Evolutionary conservation across 176 grass and related monocot species (phyloP).

Genomic region (Cymbopogon citratus): DNA sequence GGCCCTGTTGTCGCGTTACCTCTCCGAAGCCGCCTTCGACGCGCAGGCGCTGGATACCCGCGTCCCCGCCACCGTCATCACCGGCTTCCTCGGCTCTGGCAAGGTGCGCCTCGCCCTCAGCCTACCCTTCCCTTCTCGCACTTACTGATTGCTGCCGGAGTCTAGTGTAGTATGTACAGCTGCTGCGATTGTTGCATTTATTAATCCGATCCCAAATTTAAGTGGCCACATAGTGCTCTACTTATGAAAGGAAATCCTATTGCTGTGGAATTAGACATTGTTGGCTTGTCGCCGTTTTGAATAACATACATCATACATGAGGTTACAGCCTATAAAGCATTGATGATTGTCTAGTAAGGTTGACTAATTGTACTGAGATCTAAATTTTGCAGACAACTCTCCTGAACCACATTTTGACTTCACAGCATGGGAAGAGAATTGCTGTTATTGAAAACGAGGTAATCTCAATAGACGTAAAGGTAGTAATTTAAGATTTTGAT

Average conservation of each 20-base stretch:
- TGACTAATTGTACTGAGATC: conserved; percentile 6
- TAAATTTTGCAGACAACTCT: conserved; percentile 48
- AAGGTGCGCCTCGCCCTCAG: conserved; percentile 36
- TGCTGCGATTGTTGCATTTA: background rate
- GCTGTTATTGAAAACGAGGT: conserved; percentile 79
- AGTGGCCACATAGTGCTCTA: background rate
- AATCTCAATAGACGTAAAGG: background rate
- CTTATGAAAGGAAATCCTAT: background rate
- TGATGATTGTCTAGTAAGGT: background rate
- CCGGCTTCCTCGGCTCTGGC: conserved; percentile 67
- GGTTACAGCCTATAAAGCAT: background rate
- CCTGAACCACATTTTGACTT: conserved; percentile 68
- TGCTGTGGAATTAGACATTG: background rate
- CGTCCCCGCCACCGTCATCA: conserved; percentile 68
- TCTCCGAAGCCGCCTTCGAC: conserved; percentile 33
- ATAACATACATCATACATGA: background rate
- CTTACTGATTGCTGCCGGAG: background rate
- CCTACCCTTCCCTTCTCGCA: background rate
- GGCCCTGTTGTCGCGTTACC: background rate
- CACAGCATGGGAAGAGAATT: conserved; percentile 67
- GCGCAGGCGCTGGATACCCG: conserved; percentile 46
- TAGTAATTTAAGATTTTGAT: background rate
- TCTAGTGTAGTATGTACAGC: background rate
- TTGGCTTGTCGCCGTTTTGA: background rate
- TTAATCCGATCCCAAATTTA: background rate